Evolutionary conservation across 2,329 filamentous ascomycete genomes (phyloP).

Genomic region (Coleophoma crateriformis): DNA sequence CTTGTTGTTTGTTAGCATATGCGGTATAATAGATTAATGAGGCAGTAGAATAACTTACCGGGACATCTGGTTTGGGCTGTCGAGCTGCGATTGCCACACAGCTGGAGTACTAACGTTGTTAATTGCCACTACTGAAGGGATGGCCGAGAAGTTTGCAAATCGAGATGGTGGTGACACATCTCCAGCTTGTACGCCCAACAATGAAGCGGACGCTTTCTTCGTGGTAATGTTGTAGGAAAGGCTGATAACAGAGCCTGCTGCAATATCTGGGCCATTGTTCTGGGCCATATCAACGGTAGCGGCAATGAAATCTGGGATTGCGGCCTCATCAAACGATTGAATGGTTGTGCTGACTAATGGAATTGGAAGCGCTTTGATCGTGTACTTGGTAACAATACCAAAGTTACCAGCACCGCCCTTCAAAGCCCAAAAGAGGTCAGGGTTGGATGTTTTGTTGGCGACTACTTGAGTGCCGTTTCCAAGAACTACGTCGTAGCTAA

Average conservation of each 20-base stretch:
- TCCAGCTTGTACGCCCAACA: conserved; percentile 11
- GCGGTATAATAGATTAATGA: not conserved
- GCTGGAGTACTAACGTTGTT: conserved; percentile 5
- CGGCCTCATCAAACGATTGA: conserved; percentile 5
- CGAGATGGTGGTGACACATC: conserved; percentile 5
- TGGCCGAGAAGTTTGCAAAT: conserved; percentile 11
- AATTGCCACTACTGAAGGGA: not conserved
- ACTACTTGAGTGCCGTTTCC: conserved; percentile 1
- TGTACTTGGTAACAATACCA: conserved; percentile 26
- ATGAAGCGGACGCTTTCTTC: not conserved
- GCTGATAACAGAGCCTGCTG: conserved; percentile 6
- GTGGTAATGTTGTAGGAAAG: conserved; percentile 9
- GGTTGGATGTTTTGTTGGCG: conserved; percentile 3
- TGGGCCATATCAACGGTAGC: conserved; percentile 6
- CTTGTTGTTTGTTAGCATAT: not conserved
- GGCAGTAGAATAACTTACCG: conserved; percentile 2
- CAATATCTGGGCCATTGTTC: conserved; percentile 3
- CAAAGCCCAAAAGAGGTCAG: conserved; percentile 23
- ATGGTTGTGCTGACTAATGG: conserved; percentile 8
- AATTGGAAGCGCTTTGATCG: conserved; percentile 21
- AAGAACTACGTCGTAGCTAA: conserved; percentile 4
- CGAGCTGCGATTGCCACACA: conserved; percentile 4
- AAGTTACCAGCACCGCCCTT: conserved; percentile 26
- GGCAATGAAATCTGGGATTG: conserved; percentile 4
- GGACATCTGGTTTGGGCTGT: conserved; percentile 9